Conservation (phyloP, 2,329 filamentous ascomycete species). For the Tolypocladium ovalisporum region DNA sequence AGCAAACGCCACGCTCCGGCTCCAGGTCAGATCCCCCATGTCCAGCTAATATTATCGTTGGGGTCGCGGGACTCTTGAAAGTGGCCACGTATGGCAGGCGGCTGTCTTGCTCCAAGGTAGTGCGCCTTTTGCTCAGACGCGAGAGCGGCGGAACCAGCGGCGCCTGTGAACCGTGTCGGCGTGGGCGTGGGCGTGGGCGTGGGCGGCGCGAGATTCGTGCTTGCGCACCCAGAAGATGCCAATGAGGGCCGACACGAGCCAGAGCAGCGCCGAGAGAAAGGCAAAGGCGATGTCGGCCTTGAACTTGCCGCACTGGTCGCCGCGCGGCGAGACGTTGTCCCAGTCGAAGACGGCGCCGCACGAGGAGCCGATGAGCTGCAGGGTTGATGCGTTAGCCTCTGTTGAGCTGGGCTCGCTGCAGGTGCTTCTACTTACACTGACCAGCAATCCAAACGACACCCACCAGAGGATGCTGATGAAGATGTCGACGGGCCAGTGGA, state of each 20-base stretch:
- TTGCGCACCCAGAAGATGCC: constrained; percentile 43
- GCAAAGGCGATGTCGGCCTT: constrained; percentile 62
- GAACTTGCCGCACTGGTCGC: constrained; percentile 52
- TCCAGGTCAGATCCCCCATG: not conserved
- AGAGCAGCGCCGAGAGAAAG: constrained; percentile 61
- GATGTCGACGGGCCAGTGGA: constrained; percentile 61
- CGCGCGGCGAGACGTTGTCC: constrained; percentile 37
- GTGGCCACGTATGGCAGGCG: not conserved
- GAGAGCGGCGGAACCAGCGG: constrained; percentile 30
- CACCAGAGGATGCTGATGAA: constrained; percentile 62
- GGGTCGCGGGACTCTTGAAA: not conserved
- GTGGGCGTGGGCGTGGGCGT: constrained; percentile 15
- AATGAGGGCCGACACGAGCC: constrained; percentile 54
- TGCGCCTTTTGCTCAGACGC: constrained; percentile 19
- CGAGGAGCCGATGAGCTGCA: constrained; percentile 28
- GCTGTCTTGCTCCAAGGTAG: not conserved
- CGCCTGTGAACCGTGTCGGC: constrained; percentile 20
- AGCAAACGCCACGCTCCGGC: not conserved
- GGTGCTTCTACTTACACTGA: constrained; percentile 36
- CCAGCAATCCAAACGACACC: constrained; percentile 54
- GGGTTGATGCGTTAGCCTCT: constrained; percentile 3
- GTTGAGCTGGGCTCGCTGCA: not conserved
- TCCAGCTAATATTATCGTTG: not conserved
- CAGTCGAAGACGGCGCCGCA: constrained; percentile 52
- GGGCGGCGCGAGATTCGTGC: constrained; percentile 21